Evolutionary conservation across 306 rosid genomes (phyloP).

Genomic region (Corylus heterophylla): DNA sequence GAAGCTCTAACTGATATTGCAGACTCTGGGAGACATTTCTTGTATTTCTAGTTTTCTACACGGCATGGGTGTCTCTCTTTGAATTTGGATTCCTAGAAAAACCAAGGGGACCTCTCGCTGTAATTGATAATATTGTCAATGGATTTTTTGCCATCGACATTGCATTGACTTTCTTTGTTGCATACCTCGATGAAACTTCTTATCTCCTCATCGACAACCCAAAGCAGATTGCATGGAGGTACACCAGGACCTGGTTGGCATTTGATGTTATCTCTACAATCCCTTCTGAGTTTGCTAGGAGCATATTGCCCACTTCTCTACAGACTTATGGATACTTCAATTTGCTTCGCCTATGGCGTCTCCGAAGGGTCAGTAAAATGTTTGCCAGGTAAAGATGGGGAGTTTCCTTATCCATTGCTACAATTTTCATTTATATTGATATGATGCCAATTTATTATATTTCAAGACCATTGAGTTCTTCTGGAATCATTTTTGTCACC

Average conservation of each 20-base stretch:
- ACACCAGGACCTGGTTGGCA: slow-evolving; percentile 59
- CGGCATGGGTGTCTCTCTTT: slow-evolving; percentile 80
- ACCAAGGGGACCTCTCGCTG: slow-evolving; percentile 28
- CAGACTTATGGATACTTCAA: slow-evolving; percentile 61
- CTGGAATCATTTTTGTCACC: neutral
- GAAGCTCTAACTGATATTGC: slow-evolving; percentile 15
- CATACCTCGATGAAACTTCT: slow-evolving; percentile 60
- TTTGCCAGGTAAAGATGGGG: slow-evolving; percentile 56
- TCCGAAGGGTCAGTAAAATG: slow-evolving; percentile 67
- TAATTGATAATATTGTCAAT: slow-evolving; percentile 65
- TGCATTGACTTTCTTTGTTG: slow-evolving; percentile 68
- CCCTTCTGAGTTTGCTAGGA: slow-evolving; percentile 53
- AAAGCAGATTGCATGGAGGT: slow-evolving; percentile 50
- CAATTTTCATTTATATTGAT: neutral
- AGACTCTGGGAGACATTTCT: slow-evolving; percentile 65
- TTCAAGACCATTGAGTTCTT: neutral
- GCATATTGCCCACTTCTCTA: slow-evolving; percentile 34
- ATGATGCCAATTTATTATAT: neutral
- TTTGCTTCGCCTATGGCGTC: slow-evolving; percentile 87
- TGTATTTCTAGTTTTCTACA: slow-evolving; percentile 60
- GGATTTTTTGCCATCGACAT: slow-evolving; percentile 58
- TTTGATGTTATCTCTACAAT: slow-evolving; percentile 63
- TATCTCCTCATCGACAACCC: slow-evolving; percentile 53
- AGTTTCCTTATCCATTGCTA: neutral
- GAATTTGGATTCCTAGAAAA: slow-evolving; percentile 68